Evolutionary conservation across 345 rosid species (phyloP).

Genomic region (Pugionium cornutum): DNA sequence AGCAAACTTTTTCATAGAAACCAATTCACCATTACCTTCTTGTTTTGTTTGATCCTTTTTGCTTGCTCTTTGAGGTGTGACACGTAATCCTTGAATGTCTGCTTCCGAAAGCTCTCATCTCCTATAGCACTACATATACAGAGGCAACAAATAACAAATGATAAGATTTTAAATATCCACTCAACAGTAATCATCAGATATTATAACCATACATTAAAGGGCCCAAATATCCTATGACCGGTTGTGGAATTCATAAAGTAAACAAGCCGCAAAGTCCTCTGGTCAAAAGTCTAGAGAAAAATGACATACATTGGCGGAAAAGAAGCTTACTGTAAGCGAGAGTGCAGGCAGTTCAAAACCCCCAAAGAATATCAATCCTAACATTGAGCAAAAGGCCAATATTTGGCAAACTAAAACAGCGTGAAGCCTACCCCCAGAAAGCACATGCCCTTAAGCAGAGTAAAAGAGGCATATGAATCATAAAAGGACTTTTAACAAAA

Average conservation of each 20-base stretch:
- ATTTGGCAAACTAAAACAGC: constrained; percentile 8
- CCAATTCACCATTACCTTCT: constrained; percentile 53
- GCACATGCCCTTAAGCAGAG: constrained; percentile 5
- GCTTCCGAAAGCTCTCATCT: constrained; percentile 68
- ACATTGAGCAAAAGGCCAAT: constrained; percentile 11
- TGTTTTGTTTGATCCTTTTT: constrained; percentile 59
- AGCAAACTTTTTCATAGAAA: constrained; percentile 7
- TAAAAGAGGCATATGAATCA: constrained; percentile 14
- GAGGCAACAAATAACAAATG: constrained; percentile 11
- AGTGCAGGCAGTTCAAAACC: background rate
- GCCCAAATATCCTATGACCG: background rate
- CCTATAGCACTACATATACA: constrained; percentile 57
- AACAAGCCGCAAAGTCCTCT: constrained; percentile 2
- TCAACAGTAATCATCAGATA: constrained; percentile 23
- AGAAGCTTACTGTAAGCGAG: background rate
- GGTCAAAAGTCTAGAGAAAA: background rate
- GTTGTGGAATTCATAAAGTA: background rate
- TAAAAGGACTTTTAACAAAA: constrained; percentile 6
- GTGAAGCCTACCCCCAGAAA: background rate
- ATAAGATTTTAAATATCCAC: background rate
- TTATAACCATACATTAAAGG: constrained; percentile 5
- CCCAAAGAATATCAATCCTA: background rate
- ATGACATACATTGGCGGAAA: constrained; percentile 3
- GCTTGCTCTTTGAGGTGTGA: constrained; percentile 65
- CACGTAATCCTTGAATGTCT: constrained; percentile 66